Evolutionary conservation across 208 protist genomes (phyloP), one percentile per base, ranked within the genome.

Genomic region (Tritrichomonas foetus): DNA sequence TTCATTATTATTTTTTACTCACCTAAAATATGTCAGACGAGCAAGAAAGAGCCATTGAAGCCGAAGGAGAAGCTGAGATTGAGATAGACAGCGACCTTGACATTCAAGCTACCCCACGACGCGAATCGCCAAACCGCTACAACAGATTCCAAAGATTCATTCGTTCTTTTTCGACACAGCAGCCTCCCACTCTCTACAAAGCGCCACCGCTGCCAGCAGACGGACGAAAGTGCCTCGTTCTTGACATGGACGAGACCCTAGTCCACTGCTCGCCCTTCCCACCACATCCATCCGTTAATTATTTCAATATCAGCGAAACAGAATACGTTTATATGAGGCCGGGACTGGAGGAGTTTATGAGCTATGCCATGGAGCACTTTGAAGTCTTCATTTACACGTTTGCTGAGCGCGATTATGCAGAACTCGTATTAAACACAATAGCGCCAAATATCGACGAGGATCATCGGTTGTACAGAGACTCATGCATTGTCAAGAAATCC

Each of bases 221-320:
- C 20, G 30, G 41, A 20, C 0, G 47, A 39, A 89, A 89, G 39
- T 27, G 47, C 5, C 20, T 95, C 20, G 94, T 95, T 33, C 94
- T 95, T 22, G 95, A 95, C 82, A 50, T 95, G 33, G 95, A 95
- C 55, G 95, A 95, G 94, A 95, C 95, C 0, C 66, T 95, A 1
- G 64, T 95, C 3, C 95, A 95, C 69, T 94, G 94, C 66, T 82
- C 61, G 1, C 55, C 94, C 30, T 69, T 74, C 57, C 74, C 57
- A n/a, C 78, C 78, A 33, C 78, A 89, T 89, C 47, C 78, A 61
- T 27, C 33, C 20, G 47, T 89, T 33, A 33, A 89, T 22, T 61
- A 61, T 16, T 61, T 61, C 16, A 16, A 22, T 61, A 5, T 61
- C 16, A 22, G 11, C 5, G 16, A 61, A 22, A 61, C 0, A 44